Evolutionary conservation across 2,329 filamentous ascomycete species (phyloP).

Genomic region (Claviceps arundinis): DNA sequence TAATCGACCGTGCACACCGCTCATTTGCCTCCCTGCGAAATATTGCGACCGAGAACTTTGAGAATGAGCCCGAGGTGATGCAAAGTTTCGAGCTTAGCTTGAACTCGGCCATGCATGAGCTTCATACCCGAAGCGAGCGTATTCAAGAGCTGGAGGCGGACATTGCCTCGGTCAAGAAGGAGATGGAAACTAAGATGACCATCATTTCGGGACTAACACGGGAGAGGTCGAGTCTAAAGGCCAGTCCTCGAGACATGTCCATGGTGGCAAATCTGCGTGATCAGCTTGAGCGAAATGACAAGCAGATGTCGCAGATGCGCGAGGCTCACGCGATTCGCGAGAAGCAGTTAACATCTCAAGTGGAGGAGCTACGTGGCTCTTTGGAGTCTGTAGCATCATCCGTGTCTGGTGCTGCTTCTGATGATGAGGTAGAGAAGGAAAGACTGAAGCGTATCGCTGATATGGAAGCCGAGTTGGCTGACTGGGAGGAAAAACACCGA

Average conservation of each 20-base stretch:
- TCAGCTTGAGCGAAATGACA: conserved; percentile 78
- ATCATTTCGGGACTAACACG: conserved; percentile 90
- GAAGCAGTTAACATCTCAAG: conserved; percentile 56
- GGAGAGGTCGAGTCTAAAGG: conserved; percentile 80
- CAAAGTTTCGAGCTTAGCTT: conserved; percentile 89
- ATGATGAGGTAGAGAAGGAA: conserved; percentile 17
- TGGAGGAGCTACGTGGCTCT: conserved; percentile 52
- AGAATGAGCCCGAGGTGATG: conserved; percentile 67
- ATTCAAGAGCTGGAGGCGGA: conserved; percentile 84
- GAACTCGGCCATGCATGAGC: conserved; percentile 82
- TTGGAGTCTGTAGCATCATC: conserved; percentile 22
- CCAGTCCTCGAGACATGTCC: conserved; percentile 76
- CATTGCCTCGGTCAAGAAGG: conserved; percentile 70
- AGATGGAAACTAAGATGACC: conserved; percentile 93
- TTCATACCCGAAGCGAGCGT: conserved; percentile 74
- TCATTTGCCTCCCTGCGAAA: conserved; percentile 83
- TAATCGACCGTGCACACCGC: conserved; percentile 79
- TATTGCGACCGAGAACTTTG: conserved; percentile 77
- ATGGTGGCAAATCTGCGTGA: conserved; percentile 78
- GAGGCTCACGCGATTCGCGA: conserved; percentile 62
- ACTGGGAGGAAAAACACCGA: conserved; percentile 68
- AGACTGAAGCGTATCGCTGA: conserved; percentile 39
- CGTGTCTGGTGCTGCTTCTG: conserved; percentile 7
- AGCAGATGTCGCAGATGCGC: conserved; percentile 60
- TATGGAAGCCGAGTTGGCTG: conserved; percentile 57